Evolutionary conservation across 2,329 filamentous ascomycete species (phyloP).

Genomic region (Aspergillus cejpii): DNA sequence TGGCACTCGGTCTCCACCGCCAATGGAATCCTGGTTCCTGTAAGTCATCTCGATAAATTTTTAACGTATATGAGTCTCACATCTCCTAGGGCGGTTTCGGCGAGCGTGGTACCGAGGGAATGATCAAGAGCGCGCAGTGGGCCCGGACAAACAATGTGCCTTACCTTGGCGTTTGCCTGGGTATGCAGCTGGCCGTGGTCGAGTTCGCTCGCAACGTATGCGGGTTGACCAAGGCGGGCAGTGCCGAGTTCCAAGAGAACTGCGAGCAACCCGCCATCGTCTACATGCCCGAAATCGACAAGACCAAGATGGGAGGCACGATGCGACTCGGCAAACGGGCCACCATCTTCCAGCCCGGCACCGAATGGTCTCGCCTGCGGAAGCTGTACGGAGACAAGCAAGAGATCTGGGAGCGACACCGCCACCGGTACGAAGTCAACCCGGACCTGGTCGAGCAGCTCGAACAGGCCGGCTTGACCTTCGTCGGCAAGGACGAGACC

Average conservation of each 20-base stretch:
- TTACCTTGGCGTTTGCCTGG: slow-evolving; percentile 83
- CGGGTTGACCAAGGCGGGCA: slow-evolving; percentile 53
- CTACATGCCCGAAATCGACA: slow-evolving; percentile 85
- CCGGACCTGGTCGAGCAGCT: slow-evolving; percentile 65
- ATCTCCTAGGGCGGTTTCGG: slow-evolving; percentile 63
- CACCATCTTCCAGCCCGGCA: slow-evolving; percentile 66
- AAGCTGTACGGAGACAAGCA: slow-evolving; percentile 59
- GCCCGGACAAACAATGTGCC: slow-evolving; percentile 74
- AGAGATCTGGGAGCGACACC: slow-evolving; percentile 65
- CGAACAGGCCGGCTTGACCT: slow-evolving; percentile 61
- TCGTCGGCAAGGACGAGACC: slow-evolving; percentile 72
- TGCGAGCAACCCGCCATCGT: slow-evolving; percentile 68
- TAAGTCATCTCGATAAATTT: background rate
- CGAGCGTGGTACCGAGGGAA: slow-evolving; percentile 73
- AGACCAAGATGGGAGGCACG: slow-evolving; percentile 71
- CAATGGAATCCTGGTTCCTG: slow-evolving; percentile 46
- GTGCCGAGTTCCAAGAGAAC: slow-evolving; percentile 49
- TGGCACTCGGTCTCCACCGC: slow-evolving; percentile 75
- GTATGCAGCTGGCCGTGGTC: slow-evolving; percentile 88
- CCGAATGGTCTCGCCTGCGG: slow-evolving; percentile 71
- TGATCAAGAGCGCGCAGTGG: slow-evolving; percentile 82
- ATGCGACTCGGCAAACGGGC: slow-evolving; percentile 76
- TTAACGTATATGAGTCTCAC: background rate
- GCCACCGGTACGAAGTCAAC: slow-evolving; percentile 88
- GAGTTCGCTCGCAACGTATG: slow-evolving; percentile 76